phyloP scores from a whole-genome alignment of 2,329 filamentous ascomycete species.

The Fusarium lyarnte region DNA sequence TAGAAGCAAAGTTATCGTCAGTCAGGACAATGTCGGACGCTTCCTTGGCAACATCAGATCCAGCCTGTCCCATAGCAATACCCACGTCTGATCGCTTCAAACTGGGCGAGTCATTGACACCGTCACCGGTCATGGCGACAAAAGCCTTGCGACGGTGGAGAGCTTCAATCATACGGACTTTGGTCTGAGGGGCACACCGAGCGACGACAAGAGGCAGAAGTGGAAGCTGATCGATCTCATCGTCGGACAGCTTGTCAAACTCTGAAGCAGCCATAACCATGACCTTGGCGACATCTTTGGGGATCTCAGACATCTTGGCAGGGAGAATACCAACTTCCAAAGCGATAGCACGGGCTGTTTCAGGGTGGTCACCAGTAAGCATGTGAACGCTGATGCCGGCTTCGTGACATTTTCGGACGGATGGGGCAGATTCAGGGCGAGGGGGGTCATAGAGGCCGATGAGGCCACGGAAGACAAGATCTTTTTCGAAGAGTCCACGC shows the following conservation, averaged over 20 bases:
- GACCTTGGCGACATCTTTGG: constrained; percentile 63
- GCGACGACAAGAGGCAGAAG: constrained; percentile 74
- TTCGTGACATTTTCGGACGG: constrained; percentile 66
- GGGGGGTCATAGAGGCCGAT: constrained; percentile 80
- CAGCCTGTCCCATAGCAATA: constrained; percentile 75
- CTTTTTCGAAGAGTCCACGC: constrained; percentile 66
- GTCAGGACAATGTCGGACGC: constrained; percentile 75
- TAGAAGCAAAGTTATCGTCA: constrained; percentile 77
- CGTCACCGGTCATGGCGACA: constrained; percentile 77
- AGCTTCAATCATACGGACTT: constrained; percentile 79
- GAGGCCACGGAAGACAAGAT: constrained; percentile 73
- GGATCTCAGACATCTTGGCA: constrained; percentile 58
- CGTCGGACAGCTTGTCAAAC: constrained; percentile 72
- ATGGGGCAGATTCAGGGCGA: constrained; percentile 70
- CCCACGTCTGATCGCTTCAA: constrained; percentile 75
- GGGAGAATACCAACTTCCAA: constrained; percentile 71
- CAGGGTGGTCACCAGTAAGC: constrained; percentile 75
- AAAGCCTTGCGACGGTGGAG: constrained; percentile 73
- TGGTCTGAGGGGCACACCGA: constrained; percentile 75
- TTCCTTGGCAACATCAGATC: constrained; percentile 76
- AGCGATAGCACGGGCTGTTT: constrained; percentile 72
- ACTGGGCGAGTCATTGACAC: constrained; percentile 76
- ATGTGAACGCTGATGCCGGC: constrained; percentile 74
- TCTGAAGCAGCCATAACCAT: constrained; percentile 75
- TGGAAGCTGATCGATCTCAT: constrained; percentile 70